These are phyloP conservation scores for Syzygium malaccense DNA, from an alignment of 441 rosid species.

Conservation along the genomic window DNA sequence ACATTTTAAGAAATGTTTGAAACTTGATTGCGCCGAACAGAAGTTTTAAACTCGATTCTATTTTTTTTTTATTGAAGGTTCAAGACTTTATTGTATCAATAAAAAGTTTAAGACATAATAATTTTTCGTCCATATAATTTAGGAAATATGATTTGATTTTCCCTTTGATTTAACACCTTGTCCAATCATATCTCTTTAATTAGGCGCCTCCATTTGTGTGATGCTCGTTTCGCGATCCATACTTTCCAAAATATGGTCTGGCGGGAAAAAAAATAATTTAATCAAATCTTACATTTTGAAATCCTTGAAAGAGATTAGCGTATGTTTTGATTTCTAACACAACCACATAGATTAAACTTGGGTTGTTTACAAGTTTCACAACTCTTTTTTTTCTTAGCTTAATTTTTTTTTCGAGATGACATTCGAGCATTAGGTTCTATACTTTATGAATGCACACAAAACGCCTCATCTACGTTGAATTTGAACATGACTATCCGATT, in stretches of 20 bases:
- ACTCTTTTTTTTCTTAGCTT: background rate
- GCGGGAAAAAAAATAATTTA: background rate
- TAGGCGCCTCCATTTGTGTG: background rate
- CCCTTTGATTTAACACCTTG: background rate
- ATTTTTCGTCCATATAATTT: background rate
- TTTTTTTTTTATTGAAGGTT: background rate
- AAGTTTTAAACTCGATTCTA: background rate
- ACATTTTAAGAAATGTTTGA: background rate
- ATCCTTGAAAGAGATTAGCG: background rate
- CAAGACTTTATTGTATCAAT: background rate
- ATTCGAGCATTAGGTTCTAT: background rate
- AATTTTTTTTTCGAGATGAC: background rate
- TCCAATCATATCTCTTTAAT: background rate
- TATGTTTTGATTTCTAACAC: background rate
- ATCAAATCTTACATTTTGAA: background rate
- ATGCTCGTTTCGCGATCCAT: background rate
- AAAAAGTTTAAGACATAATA: background rate
- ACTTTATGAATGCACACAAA: background rate
- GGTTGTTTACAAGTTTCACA: background rate
- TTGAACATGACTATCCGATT: background rate
- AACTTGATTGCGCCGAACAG: background rate
- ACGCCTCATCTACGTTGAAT: background rate
- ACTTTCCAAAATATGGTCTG: background rate
- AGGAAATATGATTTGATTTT: background rate
- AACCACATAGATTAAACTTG: background rate